Conservation (phyloP, 306 rosid species). For the Ormosia semicastrata region DNA sequence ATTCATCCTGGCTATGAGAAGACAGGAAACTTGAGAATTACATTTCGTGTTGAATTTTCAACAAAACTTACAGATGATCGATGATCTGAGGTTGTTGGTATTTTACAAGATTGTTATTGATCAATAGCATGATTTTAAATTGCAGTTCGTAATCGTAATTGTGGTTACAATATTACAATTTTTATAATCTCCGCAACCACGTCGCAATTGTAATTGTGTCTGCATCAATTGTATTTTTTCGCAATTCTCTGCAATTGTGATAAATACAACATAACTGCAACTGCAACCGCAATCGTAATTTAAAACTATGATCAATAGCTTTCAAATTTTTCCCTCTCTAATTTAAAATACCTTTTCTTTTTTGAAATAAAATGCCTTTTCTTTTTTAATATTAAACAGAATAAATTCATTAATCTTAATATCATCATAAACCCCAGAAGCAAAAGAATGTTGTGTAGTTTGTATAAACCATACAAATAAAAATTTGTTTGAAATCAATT, state of each 20-base stretch:
- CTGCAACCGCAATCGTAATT: too few relatives aligned
- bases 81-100: slow-evolving; percentile 36
- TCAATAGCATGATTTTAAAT: too few relatives aligned
- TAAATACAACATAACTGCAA: too few relatives aligned
- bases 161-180: too few relatives aligned
- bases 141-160: too few relatives aligned
- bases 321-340: neutral
- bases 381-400: neutral
- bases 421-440: neutral
- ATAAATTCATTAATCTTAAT: too few relatives aligned
- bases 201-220: too few relatives aligned
- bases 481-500: neutral
- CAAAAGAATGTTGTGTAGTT: neutral
- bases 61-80: slow-evolving; percentile 37
- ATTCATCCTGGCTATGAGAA: slow-evolving; percentile 45
- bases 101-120: slow-evolving; percentile 35
- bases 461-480: neutral
- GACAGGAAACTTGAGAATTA: slow-evolving; percentile 46
- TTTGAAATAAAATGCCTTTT: neutral
- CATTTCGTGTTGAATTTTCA: slow-evolving; percentile 51
- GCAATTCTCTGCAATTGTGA: too few relatives aligned
- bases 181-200: too few relatives aligned
- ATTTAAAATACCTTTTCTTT: neutral
- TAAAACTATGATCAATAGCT: slow-evolving; percentile 10
- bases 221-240: too few relatives aligned